Evolutionary conservation across 1,284 basidiomycete species (phyloP).

Genomic region (Ustilago tritici): DNA sequence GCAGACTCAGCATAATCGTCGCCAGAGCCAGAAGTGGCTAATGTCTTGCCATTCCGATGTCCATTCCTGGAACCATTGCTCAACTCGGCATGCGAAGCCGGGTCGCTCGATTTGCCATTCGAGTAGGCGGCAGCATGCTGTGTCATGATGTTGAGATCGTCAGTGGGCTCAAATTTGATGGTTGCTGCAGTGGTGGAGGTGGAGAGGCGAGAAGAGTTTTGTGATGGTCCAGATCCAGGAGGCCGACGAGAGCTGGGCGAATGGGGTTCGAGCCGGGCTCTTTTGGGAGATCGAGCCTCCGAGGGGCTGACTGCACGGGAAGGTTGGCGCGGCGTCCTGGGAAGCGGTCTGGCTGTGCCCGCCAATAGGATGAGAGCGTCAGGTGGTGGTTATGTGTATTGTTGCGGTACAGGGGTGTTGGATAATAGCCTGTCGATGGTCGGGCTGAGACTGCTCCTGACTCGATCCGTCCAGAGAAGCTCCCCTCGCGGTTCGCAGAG

Average conservation of each 20-base stretch:
- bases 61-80: slow-evolving; percentile 31
- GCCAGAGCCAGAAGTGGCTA: background rate
- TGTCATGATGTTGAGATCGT: slow-evolving; percentile 18
- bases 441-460: too few species aligned
- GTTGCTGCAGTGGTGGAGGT: background rate
- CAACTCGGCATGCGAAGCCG: slow-evolving; percentile 14
- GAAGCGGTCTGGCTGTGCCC: slow-evolving; percentile 28
- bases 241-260: slow-evolving; percentile 23
- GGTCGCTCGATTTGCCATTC: slow-evolving; percentile 25
- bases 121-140: slow-evolving; percentile 16
- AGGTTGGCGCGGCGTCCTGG: slow-evolving; percentile 43
- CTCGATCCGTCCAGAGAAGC: too few species aligned
- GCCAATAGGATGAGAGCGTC: slow-evolving; percentile 17
- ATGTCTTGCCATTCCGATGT: slow-evolving; percentile 21
- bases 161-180: background rate
- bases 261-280: slow-evolving; percentile 28
- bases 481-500: too few species aligned
- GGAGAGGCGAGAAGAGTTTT: slow-evolving; percentile 1
- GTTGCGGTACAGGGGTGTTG: background rate
- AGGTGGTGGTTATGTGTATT: background rate
- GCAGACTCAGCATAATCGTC: slow-evolving; percentile 34
- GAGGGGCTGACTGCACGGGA: slow-evolving; percentile 22
- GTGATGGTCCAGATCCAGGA: slow-evolving; percentile 12
- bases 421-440: too few species aligned
- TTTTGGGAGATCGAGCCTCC: slow-evolving; percentile 37